Conservation (phyloP, 2,329 filamentous ascomycete species). For the Fusarium azukiicola region DNA sequence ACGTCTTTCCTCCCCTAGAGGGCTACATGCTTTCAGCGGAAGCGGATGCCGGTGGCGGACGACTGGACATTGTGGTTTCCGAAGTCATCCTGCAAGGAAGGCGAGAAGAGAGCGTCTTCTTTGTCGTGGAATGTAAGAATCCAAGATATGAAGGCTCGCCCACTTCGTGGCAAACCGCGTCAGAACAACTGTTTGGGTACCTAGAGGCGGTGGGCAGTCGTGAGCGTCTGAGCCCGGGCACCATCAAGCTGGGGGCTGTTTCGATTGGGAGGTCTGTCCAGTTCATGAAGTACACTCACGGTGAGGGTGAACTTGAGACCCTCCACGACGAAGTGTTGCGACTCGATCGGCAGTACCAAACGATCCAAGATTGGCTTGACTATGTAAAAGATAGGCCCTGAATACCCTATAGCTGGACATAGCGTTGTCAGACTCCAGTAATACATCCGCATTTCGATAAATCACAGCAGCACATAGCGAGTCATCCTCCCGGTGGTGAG, state of each 20-base stretch:
- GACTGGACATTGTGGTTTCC: not conserved
- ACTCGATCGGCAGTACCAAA: not conserved
- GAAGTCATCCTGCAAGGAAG: not conserved
- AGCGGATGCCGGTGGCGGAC: not conserved
- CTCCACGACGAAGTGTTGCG: not conserved
- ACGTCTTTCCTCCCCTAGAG: not conserved
- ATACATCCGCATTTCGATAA: too few relatives aligned
- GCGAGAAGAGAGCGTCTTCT: not conserved
- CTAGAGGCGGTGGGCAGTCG: not conserved
- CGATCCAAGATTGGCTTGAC: not conserved
- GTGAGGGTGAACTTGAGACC: not conserved
- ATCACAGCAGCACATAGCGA: too few relatives aligned
- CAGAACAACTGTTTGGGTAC: not conserved
- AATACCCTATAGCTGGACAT: too few relatives aligned
- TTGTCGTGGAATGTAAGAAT: not conserved
- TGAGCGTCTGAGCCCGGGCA: not conserved
- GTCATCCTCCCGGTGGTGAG: too few relatives aligned
- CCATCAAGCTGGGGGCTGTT: not conserved
- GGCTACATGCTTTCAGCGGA: not conserved
- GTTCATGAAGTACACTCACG: not conserved
- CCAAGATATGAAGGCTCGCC: not conserved
- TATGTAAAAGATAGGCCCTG: not conserved
- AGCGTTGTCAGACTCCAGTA: too few relatives aligned
- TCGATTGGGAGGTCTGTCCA: not conserved
- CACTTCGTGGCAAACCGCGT: not conserved